A percentile compares a stretch with the other conserved stretches of the same genome.
These are phyloP conservation scores for Populus hybrid DNA, from an alignment of 441 rosid species.

Conservation along the genomic window DNA sequence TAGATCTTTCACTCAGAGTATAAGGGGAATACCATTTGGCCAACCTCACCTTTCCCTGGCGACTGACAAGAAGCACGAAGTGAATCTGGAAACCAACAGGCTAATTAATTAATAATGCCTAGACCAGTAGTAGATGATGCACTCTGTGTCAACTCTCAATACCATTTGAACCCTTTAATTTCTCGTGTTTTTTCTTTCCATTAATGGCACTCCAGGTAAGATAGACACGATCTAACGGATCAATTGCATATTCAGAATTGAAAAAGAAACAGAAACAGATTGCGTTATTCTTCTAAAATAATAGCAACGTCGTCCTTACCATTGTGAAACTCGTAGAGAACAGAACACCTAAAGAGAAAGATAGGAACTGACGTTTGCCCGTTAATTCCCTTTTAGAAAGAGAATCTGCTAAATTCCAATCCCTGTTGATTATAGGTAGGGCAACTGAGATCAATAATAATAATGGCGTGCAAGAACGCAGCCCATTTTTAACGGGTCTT, in stretches of 20 bases:
- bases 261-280: not conserved
- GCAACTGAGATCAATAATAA: not conserved
- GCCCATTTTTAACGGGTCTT: not conserved
- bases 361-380: not conserved
- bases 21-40: slow-evolving; percentile 38
- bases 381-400: not conserved
- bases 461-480: not conserved
- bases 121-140: not conserved
- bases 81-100: slow-evolving; percentile 44
- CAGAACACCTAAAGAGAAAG: not conserved
- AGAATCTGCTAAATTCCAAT: not conserved
- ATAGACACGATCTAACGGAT: not conserved
- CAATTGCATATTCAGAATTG: not conserved
- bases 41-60: slow-evolving; percentile 73
- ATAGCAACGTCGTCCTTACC: not conserved
- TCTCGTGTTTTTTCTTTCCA: not conserved
- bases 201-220: not conserved
- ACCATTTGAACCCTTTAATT: not conserved
- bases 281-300: not conserved
- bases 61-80: slow-evolving; percentile 64
- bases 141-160: not conserved
- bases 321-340: not conserved
- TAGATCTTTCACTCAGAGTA: too few relatives aligned
- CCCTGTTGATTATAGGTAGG: not conserved
- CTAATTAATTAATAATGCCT: not conserved